Evolutionary conservation across 306 rosid species (phyloP).

Genomic region (Cicer pinnatifidum): DNA sequence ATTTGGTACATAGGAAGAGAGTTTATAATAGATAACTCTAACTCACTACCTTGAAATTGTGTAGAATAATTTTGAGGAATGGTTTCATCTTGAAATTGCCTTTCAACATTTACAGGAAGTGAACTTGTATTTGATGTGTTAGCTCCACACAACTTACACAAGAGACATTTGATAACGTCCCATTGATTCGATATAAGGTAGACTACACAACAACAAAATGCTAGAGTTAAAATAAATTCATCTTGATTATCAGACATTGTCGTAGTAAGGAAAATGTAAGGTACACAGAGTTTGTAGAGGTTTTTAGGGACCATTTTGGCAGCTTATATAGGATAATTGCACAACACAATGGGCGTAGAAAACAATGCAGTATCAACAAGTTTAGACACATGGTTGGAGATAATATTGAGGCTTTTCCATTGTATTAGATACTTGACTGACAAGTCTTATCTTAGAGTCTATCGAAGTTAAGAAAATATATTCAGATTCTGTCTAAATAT

Average conservation of each 20-base stretch:
- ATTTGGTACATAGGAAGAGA: slow-evolving; percentile 51
- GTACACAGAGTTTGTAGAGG: slow-evolving; percentile 38
- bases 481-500: not conserved
- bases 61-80: slow-evolving; percentile 30
- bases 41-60: slow-evolving; percentile 46
- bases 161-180: slow-evolving; percentile 31
- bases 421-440: not conserved
- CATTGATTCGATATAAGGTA: slow-evolving; percentile 37
- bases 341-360: not conserved
- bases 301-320: not conserved
- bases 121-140: not conserved
- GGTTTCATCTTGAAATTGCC: slow-evolving; percentile 10
- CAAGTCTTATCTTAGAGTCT: not conserved
- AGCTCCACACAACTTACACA: not conserved
- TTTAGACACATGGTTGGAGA: slow-evolving; percentile 26
- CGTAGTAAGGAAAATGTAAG: not conserved
- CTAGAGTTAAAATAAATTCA: not conserved
- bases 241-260: slow-evolving; percentile 12
- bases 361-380: not conserved
- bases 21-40: slow-evolving; percentile 32
- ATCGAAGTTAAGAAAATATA: slow-evolving; percentile 6
- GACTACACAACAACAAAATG: slow-evolving; percentile 14
- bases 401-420: slow-evolving; percentile 21
- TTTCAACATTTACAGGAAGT: slow-evolving; percentile 5
- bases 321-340: not conserved